Evolutionary conservation across 805 yeast species (phyloP).

Genomic region (Candida railenensis): DNA sequence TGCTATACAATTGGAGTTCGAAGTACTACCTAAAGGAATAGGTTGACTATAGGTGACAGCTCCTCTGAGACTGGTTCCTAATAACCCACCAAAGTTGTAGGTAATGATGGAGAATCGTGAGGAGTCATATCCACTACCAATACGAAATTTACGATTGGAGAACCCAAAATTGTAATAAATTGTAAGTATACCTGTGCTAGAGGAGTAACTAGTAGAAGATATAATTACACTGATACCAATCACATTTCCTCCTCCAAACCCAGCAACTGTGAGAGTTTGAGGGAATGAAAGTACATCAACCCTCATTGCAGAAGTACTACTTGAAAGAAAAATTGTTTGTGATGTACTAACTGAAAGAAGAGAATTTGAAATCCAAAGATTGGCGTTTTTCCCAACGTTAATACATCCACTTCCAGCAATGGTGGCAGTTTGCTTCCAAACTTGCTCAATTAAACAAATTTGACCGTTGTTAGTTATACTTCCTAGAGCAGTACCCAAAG

Average conservation of each 20-base stretch:
- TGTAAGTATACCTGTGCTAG: not conserved
- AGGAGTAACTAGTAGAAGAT: not conserved
- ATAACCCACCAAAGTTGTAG: not conserved
- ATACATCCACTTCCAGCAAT: slow-evolving; percentile 21
- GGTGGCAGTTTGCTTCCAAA: slow-evolving; percentile 14
- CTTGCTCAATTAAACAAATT: slow-evolving; percentile 15
- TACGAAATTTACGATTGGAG: not conserved
- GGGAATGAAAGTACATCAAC: slow-evolving; percentile 12
- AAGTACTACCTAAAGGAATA: slow-evolving; percentile 6
- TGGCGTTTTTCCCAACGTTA: slow-evolving; percentile 11
- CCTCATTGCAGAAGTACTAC: slow-evolving; percentile 9
- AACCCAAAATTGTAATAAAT: not conserved
- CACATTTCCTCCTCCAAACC: slow-evolving; percentile 1
- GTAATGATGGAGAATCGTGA: not conserved
- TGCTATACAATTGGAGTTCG: slow-evolving; percentile 5
- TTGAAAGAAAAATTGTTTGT: slow-evolving; percentile 16
- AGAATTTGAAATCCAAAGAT: slow-evolving; percentile 13
- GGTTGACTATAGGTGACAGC: slow-evolving; percentile 12
- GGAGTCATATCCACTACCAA: slow-evolving; percentile 1
- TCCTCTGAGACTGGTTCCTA: slow-evolving; percentile 6
- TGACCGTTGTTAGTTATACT: slow-evolving; percentile 11
- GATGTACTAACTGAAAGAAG: slow-evolving; percentile 11
- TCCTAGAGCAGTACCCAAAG: slow-evolving; percentile 9
- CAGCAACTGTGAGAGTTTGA: slow-evolving; percentile 14
- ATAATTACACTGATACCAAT: not conserved